Conservation (phyloP, 305 asterid genomes). For the Rubia tinctorum region DNA sequence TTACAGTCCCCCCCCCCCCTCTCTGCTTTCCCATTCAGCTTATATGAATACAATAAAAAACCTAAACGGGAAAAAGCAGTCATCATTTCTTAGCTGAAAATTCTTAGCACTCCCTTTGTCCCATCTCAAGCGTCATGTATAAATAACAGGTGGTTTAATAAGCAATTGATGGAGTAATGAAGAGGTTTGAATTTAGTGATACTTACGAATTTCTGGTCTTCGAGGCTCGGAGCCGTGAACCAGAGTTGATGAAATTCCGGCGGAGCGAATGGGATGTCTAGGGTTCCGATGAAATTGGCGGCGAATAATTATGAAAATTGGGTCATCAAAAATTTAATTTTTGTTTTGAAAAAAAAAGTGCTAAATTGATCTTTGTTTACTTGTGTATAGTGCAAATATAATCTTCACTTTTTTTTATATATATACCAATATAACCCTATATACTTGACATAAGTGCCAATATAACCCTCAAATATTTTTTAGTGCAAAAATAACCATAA, state of each 20-base stretch:
- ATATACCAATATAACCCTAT: no score
- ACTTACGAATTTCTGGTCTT: not conserved
- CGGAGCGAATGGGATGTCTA: not conserved
- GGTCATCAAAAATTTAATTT: no score
- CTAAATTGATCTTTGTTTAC: no score
- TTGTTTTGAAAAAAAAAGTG: no score
- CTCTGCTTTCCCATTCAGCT: slow-evolving; percentile 77
- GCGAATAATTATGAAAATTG: not conserved
- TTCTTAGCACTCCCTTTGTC: not conserved
- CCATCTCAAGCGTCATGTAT: no score
- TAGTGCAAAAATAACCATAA: no score
- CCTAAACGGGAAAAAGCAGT: no score
- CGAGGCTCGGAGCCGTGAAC: not conserved
- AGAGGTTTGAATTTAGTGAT: not conserved
- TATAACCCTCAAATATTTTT: no score
- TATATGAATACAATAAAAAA: not conserved
- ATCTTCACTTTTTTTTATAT: no score
- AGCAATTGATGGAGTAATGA: not conserved
- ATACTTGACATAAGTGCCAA: no score
- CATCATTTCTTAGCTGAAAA: not conserved
- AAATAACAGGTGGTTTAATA: no score
- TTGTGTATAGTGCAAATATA: no score
- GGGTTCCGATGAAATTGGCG: not conserved
- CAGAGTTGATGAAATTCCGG: not conserved
- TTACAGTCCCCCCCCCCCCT: slow-evolving; percentile 41